phyloP scores from a whole-genome alignment of 148 eudicot genomes.

The Arbutus unedo region DNA sequence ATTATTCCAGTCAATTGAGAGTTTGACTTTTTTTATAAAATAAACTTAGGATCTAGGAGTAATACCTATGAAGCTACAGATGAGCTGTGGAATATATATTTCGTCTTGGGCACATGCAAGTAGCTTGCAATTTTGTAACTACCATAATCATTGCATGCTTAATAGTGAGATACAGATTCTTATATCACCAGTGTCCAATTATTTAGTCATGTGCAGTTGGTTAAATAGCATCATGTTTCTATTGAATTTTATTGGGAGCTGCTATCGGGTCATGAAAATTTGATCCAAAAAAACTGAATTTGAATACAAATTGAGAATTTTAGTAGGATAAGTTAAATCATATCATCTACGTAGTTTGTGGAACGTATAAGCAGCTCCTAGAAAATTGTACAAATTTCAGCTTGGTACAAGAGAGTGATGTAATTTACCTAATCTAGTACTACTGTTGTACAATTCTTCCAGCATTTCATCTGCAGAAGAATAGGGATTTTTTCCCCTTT shows the following conservation, averaged over 20 bases:
- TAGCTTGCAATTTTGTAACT: not conserved
- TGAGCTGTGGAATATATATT: not conserved
- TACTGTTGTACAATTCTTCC: not conserved
- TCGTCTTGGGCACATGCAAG: conserved; percentile 13
- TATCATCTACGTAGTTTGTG: too few species aligned
- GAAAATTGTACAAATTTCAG: not conserved
- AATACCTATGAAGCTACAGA: not conserved
- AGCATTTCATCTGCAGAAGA: not conserved
- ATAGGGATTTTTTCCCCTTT: too few species aligned
- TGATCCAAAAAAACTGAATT: not conserved
- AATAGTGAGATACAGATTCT: not conserved
- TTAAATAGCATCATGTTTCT: not conserved
- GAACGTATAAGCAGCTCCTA: not conserved
- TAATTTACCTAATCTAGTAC: not conserved
- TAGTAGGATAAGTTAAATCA: too few species aligned
- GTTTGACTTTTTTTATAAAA: not conserved
- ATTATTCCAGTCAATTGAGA: conserved; percentile 9
- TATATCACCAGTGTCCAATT: not conserved
- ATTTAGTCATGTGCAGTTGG: not conserved
- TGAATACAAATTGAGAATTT: too few species aligned
- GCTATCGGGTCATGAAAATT: not conserved
- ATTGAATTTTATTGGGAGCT: not conserved
- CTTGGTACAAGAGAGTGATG: not conserved
- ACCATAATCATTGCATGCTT: not conserved
- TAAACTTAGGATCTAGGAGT: conserved; percentile 12